Conservation (phyloP, 495 filamentous ascomycete genomes). For the Talaromyces stipitatus region DNA sequence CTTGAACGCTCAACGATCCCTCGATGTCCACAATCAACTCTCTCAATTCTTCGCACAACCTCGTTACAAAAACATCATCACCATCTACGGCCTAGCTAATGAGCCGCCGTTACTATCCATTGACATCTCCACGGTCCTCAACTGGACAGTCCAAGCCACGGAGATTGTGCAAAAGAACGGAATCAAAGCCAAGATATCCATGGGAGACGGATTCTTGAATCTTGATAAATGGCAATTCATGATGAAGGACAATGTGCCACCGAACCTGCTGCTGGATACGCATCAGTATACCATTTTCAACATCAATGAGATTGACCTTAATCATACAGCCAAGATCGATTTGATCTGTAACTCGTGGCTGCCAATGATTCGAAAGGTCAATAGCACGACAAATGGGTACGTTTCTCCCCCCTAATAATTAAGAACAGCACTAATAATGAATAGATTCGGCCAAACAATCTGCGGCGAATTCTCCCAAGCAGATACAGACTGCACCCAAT, state of each 20-base stretch:
- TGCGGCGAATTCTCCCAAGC: constrained; percentile 98
- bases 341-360: constrained; percentile 87
- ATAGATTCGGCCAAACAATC: constrained; percentile 84
- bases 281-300: constrained; percentile 95
- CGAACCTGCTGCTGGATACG: constrained; percentile 69
- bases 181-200: constrained; percentile 55
- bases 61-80: constrained; percentile 75
- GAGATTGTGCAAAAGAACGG: constrained; percentile 62
- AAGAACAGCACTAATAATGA: neutral
- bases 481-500: constrained; percentile 86
- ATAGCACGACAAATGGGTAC: constrained; percentile 64
- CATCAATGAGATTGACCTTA: constrained; percentile 59
- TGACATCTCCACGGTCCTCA: constrained; percentile 47
- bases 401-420: constrained; percentile 6
- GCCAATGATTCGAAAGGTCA: constrained; percentile 60
- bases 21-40: constrained; percentile 75
- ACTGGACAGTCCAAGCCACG: constrained; percentile 62
- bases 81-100: constrained; percentile 81
- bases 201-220: constrained; percentile 81
- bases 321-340: constrained; percentile 67
- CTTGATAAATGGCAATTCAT: constrained; percentile 69
- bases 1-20: constrained; percentile 61
- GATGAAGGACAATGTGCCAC: constrained; percentile 45
- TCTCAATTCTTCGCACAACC: constrained; percentile 80
- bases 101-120: constrained; percentile 74